phyloP scores from a whole-genome alignment of 305 asterid species.

The Fraxinus greggii region DNA sequence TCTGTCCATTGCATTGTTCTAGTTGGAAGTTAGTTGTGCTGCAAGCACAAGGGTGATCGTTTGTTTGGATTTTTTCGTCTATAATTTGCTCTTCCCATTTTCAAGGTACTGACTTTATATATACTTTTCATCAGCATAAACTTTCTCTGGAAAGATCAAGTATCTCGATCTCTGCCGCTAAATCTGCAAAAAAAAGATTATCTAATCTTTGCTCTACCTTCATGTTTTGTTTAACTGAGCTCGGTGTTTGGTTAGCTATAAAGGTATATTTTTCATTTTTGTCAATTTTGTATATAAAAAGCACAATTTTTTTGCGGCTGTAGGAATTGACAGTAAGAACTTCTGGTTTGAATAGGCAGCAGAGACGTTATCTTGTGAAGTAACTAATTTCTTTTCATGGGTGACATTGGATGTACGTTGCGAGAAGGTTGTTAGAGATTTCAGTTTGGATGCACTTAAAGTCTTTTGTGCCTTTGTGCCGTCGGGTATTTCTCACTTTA shows the following conservation, averaged over 20 bases:
- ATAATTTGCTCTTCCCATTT: conserved; percentile 16
- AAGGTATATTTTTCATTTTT: conserved; percentile 47
- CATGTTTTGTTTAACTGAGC: conserved; percentile 59
- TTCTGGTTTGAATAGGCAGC: conserved; percentile 55
- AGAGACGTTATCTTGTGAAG: conserved; percentile 42
- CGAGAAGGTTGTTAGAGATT: conserved; percentile 43
- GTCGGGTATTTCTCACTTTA: conserved; percentile 40
- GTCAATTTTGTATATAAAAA: not conserved
- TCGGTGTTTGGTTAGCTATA: conserved; percentile 66
- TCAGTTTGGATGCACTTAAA: conserved; percentile 50
- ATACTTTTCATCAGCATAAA: conserved; percentile 43
- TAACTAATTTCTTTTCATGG: conserved; percentile 41
- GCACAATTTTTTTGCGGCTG: not conserved
- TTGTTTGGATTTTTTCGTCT: not conserved
- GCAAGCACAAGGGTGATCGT: not conserved
- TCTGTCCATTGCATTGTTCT: not conserved
- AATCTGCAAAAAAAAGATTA: conserved; percentile 44
- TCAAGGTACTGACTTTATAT: conserved; percentile 15
- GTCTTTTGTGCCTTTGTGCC: conserved; percentile 44
- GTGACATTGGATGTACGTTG: conserved; percentile 41
- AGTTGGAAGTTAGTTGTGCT: not conserved
- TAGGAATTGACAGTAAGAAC: conserved; percentile 6
- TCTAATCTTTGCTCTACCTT: conserved; percentile 36
- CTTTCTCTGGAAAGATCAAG: conserved; percentile 22
- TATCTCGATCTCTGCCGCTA: conserved; percentile 34